Base-by-base conservation (phyloP, 2,329 filamentous ascomycete genomes). In the Calonectria montana region DNA sequence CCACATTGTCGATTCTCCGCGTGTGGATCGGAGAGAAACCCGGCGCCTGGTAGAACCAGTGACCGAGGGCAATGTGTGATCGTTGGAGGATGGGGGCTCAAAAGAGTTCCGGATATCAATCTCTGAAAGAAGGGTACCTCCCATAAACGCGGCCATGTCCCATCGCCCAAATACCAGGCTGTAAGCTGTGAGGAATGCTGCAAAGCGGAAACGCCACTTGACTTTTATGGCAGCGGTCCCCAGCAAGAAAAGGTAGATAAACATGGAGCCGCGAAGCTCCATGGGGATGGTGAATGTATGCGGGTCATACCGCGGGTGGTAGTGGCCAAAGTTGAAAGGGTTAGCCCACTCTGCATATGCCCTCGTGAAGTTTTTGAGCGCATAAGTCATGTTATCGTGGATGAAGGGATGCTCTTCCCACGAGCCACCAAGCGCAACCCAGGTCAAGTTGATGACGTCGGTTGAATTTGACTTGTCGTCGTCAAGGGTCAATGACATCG, bases 281-380 rank as follows among this genome's bases (percentile, higher is more conserved):
- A 85, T 84, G 2, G 84, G 84, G 23, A 85, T 85, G 4, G 84
- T 85, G 55, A 83, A 85, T 0, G 83, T 84, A 64, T 85, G 84
- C 8, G 84, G 83, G 65, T 85, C 83, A 69, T 85, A 85, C 7
- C 83, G 82, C 13, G 83, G 77, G 59, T 85, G 82, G 48, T 84
- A 83, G 35, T 83, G 81, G 7, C 80, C 80, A 59, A 83, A 84
- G 74, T 81, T 84, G 78, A 84, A 85, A 1, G 83, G 83, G 48
- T 85, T 85, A 13, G 82, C 84, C 83, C 83, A 85, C 65, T 85
- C 83, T 1, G 79, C 75, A 35, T 84, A 84, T 1, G 78, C 78
- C 16, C 82, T 75, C 1, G 81, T 82, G 65, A 85, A 85, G 75
- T 85, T 83, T 59, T 81, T 75, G 31, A 84, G 72, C 1, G 83